Evolutionary conservation across 805 yeast species (phyloP).

Genomic region (Cephaloascus fragrans): DNA sequence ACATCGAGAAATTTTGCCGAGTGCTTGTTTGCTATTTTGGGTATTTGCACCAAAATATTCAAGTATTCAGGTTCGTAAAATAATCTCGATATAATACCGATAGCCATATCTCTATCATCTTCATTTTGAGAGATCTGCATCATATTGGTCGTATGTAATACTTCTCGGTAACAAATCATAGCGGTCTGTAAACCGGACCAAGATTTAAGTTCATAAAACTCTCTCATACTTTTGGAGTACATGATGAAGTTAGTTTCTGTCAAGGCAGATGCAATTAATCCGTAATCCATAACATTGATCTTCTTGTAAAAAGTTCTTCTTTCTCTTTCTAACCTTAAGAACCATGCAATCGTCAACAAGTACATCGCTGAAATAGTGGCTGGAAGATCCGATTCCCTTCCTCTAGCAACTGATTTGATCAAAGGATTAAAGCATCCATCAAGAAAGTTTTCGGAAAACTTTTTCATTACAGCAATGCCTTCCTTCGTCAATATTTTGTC

Average conservation of each 20-base stretch:
- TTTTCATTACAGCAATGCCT: slow-evolving; percentile 18
- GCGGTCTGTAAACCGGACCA: slow-evolving; percentile 63
- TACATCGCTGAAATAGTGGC: slow-evolving; percentile 28
- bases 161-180: slow-evolving; percentile 55
- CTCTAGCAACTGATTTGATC: slow-evolving; percentile 38
- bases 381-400: neutral
- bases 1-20: slow-evolving; percentile 54
- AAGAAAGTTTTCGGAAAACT: slow-evolving; percentile 47
- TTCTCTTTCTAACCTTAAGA: slow-evolving; percentile 53
- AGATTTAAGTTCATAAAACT: slow-evolving; percentile 29
- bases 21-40: slow-evolving; percentile 53
- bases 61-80: slow-evolving; percentile 58
- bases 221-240: slow-evolving; percentile 35
- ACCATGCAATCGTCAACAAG: slow-evolving; percentile 64
- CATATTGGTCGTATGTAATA: slow-evolving; percentile 38
- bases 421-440: slow-evolving; percentile 72
- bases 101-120: slow-evolving; percentile 43
- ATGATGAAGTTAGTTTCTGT: slow-evolving; percentile 53
- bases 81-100: slow-evolving; percentile 54
- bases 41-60: slow-evolving; percentile 44
- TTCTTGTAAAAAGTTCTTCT: slow-evolving; percentile 5
- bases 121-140: slow-evolving; percentile 29
- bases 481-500: slow-evolving; percentile 17
- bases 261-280: slow-evolving; percentile 44
- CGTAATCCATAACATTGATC: slow-evolving; percentile 18